phyloP scores from a whole-genome alignment of 2,329 filamentous ascomycete species.

The Phaeosphaeria sp. region DNA sequence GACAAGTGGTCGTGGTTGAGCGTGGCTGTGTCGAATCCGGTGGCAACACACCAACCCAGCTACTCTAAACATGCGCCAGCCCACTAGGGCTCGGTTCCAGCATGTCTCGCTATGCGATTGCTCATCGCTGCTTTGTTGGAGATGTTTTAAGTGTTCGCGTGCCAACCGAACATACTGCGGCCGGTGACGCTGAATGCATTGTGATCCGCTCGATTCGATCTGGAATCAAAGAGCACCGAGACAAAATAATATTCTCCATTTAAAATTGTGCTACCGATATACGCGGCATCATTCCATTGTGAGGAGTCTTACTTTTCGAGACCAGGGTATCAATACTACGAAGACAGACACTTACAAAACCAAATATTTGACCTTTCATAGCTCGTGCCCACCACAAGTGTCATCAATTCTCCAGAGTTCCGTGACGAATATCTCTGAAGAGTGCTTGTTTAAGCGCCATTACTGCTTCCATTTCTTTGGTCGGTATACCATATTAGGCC shows the following conservation, averaged over 20 bases:
- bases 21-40: slow-evolving; percentile 11
- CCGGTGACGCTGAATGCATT: neutral
- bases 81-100: neutral
- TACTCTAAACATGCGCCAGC: neutral
- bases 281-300: neutral
- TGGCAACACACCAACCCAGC: neutral
- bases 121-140: neutral
- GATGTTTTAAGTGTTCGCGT: neutral
- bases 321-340: neutral
- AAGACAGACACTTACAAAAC: neutral
- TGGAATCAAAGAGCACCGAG: neutral
- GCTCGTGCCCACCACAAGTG: no score
- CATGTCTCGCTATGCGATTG: neutral
- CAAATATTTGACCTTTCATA: neutral
- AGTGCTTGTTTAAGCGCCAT: no score
- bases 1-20: slow-evolving; percentile 5
- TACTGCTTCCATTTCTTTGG: no score
- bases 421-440: no score
- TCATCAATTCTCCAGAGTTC: no score
- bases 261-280: neutral
- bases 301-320: neutral
- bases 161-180: neutral
- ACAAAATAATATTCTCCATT: neutral
- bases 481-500: no score
- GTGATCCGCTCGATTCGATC: neutral